Evolutionary conservation across 208 protist genomes (phyloP), one percentile per base, ranked within the genome.

Genomic region (Dictyostelium gargantuum): DNA sequence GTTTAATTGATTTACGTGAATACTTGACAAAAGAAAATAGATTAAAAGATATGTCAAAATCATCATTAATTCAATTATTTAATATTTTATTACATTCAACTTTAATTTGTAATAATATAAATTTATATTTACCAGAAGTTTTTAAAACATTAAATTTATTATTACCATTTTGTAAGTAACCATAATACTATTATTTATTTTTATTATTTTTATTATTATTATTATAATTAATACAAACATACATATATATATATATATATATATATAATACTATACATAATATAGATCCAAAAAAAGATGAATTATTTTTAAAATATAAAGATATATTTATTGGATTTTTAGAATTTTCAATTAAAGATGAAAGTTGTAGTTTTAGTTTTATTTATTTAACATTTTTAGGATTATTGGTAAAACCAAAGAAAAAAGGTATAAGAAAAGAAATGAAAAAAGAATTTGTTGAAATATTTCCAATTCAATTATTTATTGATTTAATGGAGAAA

Each of bases 231-330:
- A 79, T 21, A 52, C 4, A 52, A 52, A 52, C 4, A 52, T 11
- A 58, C 3, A n/a, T 61, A 35, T 3, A 26, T 40, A 42, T 38
- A 56, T 61, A 17, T n/a, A 38, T 80, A n/a, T 61, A 35, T 56
- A 38, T 56, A 35, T 6, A 23, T 48, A 58, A 10, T n/a, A 38
- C n/a, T 58, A 63, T 72, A 19, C 5, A 61, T 61, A 11, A 40
- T 61, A n/a, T 77, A 86, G 81, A 89, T 40, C 56, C 70, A 70
- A 23, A 50, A 50, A 89, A 89, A 66, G 70, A 89, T 79, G 82
- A 89, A 74, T 38, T 79, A 40, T 89, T 79, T 52, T 13, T 66
- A 42, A 76, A 40, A 2, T 76, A 70, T 70, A 89, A 89, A 48
- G 48, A 77, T 35, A 8, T 68, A 6, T 54, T 89, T 19, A 79